Evolutionary conservation across 805 yeast genomes (phyloP).

Genomic region (Starmera quercuum): DNA sequence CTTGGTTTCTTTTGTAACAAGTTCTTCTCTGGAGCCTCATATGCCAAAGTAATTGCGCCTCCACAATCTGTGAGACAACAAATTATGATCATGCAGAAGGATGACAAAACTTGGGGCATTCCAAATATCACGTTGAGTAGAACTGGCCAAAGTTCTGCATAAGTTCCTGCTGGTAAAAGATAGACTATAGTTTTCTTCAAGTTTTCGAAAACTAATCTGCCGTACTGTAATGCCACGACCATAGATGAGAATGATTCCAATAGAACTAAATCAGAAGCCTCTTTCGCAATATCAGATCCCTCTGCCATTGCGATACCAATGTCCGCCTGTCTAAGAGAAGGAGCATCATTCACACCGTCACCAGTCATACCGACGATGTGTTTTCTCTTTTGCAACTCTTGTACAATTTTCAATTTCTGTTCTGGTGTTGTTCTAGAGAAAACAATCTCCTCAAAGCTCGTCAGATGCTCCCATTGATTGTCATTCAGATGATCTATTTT

Average conservation of each 20-base stretch:
- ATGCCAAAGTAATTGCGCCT: constrained; percentile 36
- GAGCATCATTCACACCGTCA: constrained; percentile 86
- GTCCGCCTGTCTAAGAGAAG: constrained; percentile 77
- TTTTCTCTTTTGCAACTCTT: constrained; percentile 48
- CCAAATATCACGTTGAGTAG: constrained; percentile 40
- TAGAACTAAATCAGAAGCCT: constrained; percentile 17
- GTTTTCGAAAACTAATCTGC: constrained; percentile 42
- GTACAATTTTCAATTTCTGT: constrained; percentile 41
- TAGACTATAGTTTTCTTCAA: constrained; percentile 38
- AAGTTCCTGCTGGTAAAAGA: constrained; percentile 46
- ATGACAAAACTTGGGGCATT: constrained; percentile 39
- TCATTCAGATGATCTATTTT: constrained; percentile 26
- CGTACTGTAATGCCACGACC: constrained; percentile 32
- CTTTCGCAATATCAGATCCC: constrained; percentile 20
- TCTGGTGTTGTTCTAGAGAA: constrained; percentile 33
- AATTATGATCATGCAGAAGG: constrained; percentile 44
- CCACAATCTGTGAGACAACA: constrained; percentile 40
- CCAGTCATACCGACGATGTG: constrained; percentile 91
- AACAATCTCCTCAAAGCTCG: constrained; percentile 32
- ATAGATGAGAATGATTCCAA: constrained; percentile 21
- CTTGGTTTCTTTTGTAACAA: constrained; percentile 35
- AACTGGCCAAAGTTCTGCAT: constrained; percentile 44
- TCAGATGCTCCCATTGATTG: constrained; percentile 34
- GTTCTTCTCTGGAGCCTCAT: constrained; percentile 36
- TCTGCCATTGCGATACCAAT: constrained; percentile 71